Percentiles rank a stretch among this genome's conserved stretches.
Evolutionary conservation across 2,329 filamentous ascomycete species (phyloP).

Genomic region (Sphaerostilbella broomeana): DNA sequence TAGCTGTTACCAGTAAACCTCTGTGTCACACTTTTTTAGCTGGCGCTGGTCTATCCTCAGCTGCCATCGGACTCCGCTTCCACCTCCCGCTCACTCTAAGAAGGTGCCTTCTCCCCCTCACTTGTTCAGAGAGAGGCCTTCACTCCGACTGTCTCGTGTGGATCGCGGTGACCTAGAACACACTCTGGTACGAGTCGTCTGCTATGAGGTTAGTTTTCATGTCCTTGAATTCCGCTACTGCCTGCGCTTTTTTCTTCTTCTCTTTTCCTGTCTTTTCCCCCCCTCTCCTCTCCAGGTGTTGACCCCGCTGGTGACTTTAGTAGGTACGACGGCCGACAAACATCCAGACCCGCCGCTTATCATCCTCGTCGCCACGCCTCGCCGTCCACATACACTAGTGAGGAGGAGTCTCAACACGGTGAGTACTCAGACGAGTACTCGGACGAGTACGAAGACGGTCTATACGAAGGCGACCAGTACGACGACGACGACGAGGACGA

Average conservation of each 20-base stretch:
- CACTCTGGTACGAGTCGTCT: slow-evolving; percentile 27
- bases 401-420: slow-evolving; percentile 29
- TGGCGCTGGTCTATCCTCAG: not conserved
- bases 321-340: slow-evolving; percentile 24
- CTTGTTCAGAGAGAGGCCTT: slow-evolving; percentile 26
- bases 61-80: slow-evolving; percentile 13
- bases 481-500: slow-evolving; percentile 41
- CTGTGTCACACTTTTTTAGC: no score
- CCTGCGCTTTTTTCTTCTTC: not conserved
- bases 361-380: slow-evolving; percentile 23
- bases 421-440: slow-evolving; percentile 24
- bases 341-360: slow-evolving; percentile 18
- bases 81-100: slow-evolving; percentile 14
- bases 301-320: no score
- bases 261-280: slow-evolving; percentile 17
- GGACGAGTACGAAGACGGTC: slow-evolving; percentile 36
- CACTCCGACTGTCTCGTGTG: slow-evolving; percentile 39
- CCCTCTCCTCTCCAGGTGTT: no score
- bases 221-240: no score
- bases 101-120: slow-evolving; percentile 14
- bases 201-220: slow-evolving; percentile 43
- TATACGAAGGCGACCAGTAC: slow-evolving; percentile 28
- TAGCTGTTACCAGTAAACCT: not conserved
- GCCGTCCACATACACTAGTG: slow-evolving; percentile 33
- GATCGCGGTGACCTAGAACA: slow-evolving; percentile 43